phyloP scores from a whole-genome alignment of 495 filamentous ascomycete genomes.

The Trichoderma parareesei region DNA sequence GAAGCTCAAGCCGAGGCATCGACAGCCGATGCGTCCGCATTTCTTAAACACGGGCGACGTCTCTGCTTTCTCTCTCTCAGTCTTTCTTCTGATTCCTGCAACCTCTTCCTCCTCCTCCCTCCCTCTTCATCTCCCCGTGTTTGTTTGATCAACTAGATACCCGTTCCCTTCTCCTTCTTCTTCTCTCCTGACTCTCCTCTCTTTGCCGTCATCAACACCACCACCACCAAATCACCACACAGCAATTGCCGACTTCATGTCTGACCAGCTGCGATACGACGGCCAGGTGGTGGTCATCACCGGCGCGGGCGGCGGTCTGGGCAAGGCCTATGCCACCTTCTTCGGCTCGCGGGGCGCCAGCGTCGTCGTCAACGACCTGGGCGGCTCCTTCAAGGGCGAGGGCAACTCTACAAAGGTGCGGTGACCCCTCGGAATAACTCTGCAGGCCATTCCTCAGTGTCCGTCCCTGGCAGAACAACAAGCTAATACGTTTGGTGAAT shows the following conservation, averaged over 20 bases:
- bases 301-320: constrained; percentile 89
- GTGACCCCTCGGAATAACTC: background rate
- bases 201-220: background rate
- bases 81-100: too few species aligned
- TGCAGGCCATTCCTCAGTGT: too few species aligned
- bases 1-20: constrained; percentile 8
- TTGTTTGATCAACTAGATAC: background rate
- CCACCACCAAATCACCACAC: background rate
- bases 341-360: constrained; percentile 89
- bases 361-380: constrained; percentile 95
- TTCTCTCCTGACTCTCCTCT: background rate
- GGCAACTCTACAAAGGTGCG: constrained; percentile 76
- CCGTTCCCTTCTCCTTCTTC: background rate
- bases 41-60: background rate
- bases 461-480: too few species aligned
- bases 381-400: constrained; percentile 90
- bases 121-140: too few species aligned
- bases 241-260: constrained; percentile 38
- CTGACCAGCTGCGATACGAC: constrained; percentile 78
- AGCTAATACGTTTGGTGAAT: too few species aligned
- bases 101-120: too few species aligned
- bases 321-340: constrained; percentile 87
- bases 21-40: background rate
- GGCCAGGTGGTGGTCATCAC: constrained; percentile 96
- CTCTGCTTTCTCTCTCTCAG: too few species aligned